Evolutionary conservation across 2,329 filamentous ascomycete genomes (phyloP).

Genomic region (Colletotrichum spinosum): DNA sequence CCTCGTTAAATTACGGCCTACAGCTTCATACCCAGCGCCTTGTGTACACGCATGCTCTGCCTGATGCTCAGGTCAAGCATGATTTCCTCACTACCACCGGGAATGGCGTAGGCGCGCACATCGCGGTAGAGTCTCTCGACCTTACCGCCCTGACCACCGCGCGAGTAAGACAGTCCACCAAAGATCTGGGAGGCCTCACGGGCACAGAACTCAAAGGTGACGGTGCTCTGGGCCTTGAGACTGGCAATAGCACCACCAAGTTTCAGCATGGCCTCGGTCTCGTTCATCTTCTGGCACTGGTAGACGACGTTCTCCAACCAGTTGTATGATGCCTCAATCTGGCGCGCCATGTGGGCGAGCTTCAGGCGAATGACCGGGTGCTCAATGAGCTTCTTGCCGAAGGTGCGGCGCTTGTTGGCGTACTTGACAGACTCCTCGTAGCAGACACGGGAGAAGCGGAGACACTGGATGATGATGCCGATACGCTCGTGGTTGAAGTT

Average conservation of each 20-base stretch:
- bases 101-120: conserved; percentile 95
- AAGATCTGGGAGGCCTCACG: conserved; percentile 98
- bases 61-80: conserved; percentile 98
- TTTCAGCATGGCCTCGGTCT: conserved; percentile 95
- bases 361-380: conserved; percentile 98
- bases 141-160: conserved; percentile 95
- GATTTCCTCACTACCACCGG: conserved; percentile 96
- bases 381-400: conserved; percentile 95
- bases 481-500: conserved; percentile 99
- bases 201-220: conserved; percentile 98
- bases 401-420: conserved; percentile 95
- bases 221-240: conserved; percentile 92
- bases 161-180: conserved; percentile 89
- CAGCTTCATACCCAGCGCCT: conserved; percentile 96
- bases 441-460: conserved; percentile 96
- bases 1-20: conserved; percentile 50
- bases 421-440: conserved; percentile 98
- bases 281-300: conserved; percentile 92
- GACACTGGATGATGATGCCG: conserved; percentile 96
- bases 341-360: conserved; percentile 96
- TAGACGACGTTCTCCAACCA: conserved; percentile 97
- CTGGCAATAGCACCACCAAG: conserved; percentile 94
- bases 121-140: conserved; percentile 95
- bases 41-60: conserved; percentile 87
- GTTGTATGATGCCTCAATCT: conserved; percentile 96